phyloP scores from a whole-genome alignment of 352 stramenopile genomes.

The Phytophthora nicotianae region DNA sequence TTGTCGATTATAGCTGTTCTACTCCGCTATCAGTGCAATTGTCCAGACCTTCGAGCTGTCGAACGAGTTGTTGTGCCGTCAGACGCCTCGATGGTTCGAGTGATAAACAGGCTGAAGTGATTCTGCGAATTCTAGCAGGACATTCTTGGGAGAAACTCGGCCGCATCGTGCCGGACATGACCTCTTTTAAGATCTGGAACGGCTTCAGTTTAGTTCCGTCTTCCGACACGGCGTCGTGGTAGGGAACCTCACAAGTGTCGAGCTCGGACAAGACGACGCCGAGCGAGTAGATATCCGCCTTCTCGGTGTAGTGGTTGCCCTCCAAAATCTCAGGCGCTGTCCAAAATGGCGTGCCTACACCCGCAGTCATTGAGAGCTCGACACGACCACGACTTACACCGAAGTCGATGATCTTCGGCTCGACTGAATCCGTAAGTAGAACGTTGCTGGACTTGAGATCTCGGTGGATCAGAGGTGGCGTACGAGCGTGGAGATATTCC shows the following conservation, averaged over 20 bases:
- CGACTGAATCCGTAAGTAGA: slow-evolving; percentile 64
- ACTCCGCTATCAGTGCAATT: background rate
- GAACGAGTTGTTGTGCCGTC: background rate
- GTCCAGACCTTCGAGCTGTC: background rate
- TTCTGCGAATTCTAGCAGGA: background rate
- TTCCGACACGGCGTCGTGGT: slow-evolving; percentile 24
- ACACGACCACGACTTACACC: slow-evolving; percentile 51
- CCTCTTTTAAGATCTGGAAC: slow-evolving; percentile 1
- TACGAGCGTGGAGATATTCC: slow-evolving; percentile 36
- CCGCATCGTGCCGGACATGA: slow-evolving; percentile 1
- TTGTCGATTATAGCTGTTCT: too few relatives aligned
- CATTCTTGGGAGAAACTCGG: slow-evolving; percentile 23
- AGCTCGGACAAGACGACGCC: slow-evolving; percentile 62
- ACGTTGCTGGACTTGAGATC: slow-evolving; percentile 62
- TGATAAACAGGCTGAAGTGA: background rate
- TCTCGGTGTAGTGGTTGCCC: slow-evolving; percentile 57
- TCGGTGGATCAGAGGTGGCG: slow-evolving; percentile 39
- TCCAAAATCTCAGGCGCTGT: slow-evolving; percentile 78
- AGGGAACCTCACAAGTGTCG: slow-evolving; percentile 42
- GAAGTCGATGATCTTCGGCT: slow-evolving; percentile 87
- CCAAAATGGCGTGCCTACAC: slow-evolving; percentile 85
- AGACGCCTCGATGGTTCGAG: background rate
- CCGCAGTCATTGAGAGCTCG: slow-evolving; percentile 49
- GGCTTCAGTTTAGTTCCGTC: slow-evolving; percentile 4
- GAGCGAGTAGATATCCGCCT: slow-evolving; percentile 76